These are phyloP conservation scores for Psilocybe cubensis DNA, from an alignment of 768 basidiomycete species.

Conservation along the genomic window DNA sequence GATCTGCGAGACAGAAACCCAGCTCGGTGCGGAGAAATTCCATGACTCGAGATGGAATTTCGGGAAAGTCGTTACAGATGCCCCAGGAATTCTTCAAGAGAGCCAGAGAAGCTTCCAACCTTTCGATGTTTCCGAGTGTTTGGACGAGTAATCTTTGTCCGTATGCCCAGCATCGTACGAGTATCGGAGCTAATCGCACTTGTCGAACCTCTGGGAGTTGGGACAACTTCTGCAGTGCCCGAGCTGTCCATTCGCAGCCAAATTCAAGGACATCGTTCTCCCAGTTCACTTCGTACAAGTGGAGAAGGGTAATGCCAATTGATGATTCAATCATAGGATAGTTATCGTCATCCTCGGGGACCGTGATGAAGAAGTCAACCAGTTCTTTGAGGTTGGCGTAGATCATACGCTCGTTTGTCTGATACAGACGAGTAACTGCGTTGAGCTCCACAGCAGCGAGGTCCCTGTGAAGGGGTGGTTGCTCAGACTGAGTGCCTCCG, in stretches of 20 bases:
- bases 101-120: neutral
- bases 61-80: conserved; percentile 2
- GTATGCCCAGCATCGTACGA: conserved; percentile 1
- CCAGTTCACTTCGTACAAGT: conserved; percentile 3
- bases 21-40: conserved; percentile 3
- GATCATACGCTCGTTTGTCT: neutral
- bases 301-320: neutral
- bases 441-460: no score
- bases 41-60: neutral
- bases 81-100: neutral
- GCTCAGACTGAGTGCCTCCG: no score
- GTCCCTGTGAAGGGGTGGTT: no score
- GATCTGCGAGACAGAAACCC: neutral
- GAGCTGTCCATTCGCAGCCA: neutral
- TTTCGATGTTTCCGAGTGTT: neutral
- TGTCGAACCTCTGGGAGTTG: neutral
- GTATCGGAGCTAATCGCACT: neutral
- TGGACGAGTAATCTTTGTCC: conserved; percentile 1
- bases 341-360: neutral
- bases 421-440: neutral
- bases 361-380: neutral
- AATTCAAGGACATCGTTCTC: neutral
- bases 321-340: neutral
- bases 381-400: neutral
- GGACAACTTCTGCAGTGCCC: neutral